These are phyloP conservation scores for Xylaria sp. DNA, from an alignment of 2,329 filamentous ascomycete species.

Conservation along the genomic window DNA sequence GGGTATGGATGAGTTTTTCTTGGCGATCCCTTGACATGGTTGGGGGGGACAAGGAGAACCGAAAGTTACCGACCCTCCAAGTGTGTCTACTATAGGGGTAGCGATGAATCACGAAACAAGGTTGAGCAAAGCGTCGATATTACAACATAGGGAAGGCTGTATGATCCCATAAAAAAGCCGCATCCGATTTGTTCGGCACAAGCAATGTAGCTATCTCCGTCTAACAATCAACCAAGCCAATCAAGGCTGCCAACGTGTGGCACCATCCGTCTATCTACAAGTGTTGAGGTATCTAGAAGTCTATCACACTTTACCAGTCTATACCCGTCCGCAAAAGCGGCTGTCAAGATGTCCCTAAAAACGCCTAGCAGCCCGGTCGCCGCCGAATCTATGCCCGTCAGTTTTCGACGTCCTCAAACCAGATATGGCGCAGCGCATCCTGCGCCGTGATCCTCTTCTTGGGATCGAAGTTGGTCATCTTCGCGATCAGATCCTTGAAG, in stretches of 20 bases:
- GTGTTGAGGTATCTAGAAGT: neutral
- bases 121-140: neutral
- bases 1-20: too few relatives aligned
- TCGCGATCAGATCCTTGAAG: conserved; percentile 44
- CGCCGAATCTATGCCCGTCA: neutral
- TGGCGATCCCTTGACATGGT: too few relatives aligned
- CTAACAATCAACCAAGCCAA: neutral
- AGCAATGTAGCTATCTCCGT: neutral
- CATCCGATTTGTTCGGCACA: neutral
- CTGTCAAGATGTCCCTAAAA: conserved; percentile 9
- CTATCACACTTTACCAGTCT: conserved; percentile 18
- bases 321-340: conserved; percentile 7
- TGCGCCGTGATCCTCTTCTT: conserved; percentile 43
- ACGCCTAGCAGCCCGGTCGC: conserved; percentile 4
- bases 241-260: neutral
- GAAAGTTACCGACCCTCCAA: too few relatives aligned
- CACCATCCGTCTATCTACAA: neutral
- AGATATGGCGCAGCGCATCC: conserved; percentile 41
- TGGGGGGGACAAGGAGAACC: too few relatives aligned
- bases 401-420: conserved; percentile 32
- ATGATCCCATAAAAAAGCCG: neutral
- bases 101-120: neutral
- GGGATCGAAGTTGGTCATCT: conserved; percentile 46
- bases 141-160: neutral
- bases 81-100: too few relatives aligned